These are phyloP conservation scores for Cantharellus anzutake DNA, from an alignment of 768 basidiomycete genomes.

Conservation along the genomic window DNA sequence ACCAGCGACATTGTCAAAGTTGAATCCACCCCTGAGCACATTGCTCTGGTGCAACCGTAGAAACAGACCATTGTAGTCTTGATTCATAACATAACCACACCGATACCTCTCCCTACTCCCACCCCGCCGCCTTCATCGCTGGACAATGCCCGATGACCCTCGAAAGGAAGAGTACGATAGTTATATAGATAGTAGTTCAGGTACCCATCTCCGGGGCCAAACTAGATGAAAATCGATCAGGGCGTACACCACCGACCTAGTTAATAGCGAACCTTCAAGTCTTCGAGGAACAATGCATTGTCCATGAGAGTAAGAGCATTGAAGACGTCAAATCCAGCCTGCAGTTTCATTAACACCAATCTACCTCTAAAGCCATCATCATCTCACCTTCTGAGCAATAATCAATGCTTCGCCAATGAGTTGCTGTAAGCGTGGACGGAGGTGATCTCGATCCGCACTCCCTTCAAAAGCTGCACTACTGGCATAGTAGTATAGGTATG, in stretches of 20 bases:
- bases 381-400: slow-evolving; percentile 42
- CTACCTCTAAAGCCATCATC: neutral
- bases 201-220: slow-evolving; percentile 81
- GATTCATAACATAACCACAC: slow-evolving; percentile 73
- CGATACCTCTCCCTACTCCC: slow-evolving; percentile 28
- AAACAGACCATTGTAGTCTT: neutral
- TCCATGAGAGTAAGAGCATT: slow-evolving; percentile 94
- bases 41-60: neutral
- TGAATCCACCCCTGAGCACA: too few species aligned
- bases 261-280: slow-evolving; percentile 44
- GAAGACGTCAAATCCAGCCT: slow-evolving; percentile 86
- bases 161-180: slow-evolving; percentile 68
- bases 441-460: slow-evolving; percentile 34
- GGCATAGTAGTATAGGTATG: slow-evolving; percentile 93
- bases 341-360: neutral
- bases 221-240: slow-evolving; percentile 27
- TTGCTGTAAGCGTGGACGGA: slow-evolving; percentile 50
- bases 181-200: slow-evolving; percentile 91
- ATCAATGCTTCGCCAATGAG: slow-evolving; percentile 67
- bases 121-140: slow-evolving; percentile 25
- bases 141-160: slow-evolving; percentile 41
- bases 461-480: slow-evolving; percentile 50
- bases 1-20: too few species aligned
- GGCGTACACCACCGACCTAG: neutral
- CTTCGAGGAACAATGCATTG: slow-evolving; percentile 61